Evolutionary conservation across 2,329 filamentous ascomycete genomes (phyloP).

Genomic region (Stagonosporopsis cucurbitacearum): DNA sequence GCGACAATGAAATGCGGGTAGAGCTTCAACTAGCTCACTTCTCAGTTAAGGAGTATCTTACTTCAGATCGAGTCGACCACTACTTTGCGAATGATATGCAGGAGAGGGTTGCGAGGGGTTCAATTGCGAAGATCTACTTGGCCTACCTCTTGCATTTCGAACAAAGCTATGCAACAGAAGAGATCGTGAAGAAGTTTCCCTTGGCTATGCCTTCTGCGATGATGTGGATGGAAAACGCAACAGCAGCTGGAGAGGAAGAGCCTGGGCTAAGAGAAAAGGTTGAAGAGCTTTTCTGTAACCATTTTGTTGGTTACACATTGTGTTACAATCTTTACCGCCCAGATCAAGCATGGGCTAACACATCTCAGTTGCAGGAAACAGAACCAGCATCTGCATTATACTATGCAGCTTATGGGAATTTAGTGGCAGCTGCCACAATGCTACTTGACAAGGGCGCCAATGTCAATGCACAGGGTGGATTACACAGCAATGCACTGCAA

Average conservation of each 20-base stretch:
- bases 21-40: neutral
- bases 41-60: neutral
- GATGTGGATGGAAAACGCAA: too few species aligned
- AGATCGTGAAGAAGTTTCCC: too few species aligned
- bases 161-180: too few species aligned
- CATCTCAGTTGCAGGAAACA: neutral
- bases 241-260: too few species aligned
- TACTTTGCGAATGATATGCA: neutral
- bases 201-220: too few species aligned
- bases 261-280: too few species aligned
- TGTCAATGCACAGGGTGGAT: neutral
- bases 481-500: neutral
- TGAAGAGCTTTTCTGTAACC: too few species aligned
- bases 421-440: neutral
- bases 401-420: neutral
- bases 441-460: neutral
- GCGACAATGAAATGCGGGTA: neutral
- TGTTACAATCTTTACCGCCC: neutral
- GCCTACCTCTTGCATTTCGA: neutral
- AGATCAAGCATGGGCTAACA: too few species aligned
- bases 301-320: neutral
- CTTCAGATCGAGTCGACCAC: neutral
- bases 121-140: too few species aligned
- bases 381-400: neutral
- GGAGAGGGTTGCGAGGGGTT: too few species aligned